Base-by-base conservation (phyloP, 2,329 filamentous ascomycete species). In the Fusarium drepaniforme region DNA sequence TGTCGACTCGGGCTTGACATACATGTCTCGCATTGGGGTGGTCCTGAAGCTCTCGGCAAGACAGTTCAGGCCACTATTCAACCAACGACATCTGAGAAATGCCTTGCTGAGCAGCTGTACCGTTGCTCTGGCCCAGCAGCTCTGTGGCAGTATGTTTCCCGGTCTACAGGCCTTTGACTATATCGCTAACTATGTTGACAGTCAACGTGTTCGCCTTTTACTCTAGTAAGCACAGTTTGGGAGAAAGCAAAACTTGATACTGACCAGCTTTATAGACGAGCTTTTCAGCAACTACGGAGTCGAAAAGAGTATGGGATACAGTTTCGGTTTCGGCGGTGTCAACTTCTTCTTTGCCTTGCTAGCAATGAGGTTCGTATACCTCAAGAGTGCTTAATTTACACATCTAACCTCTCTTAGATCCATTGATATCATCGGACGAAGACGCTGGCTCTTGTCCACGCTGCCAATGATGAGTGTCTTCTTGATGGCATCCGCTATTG, bases 401-500 rank as follows among this genome's bases (percentile, higher is more conserved):
- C 5, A 8, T 8, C 64, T 74, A 25, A 74, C 37, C 16, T 4
- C 25, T 1, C 6, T 21, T 53, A 80, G 78, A 38, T 81, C 78
- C 30, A 82, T 82, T 11, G 81, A 82, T 25, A 80, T 78, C 2
- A 75, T 86, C 9, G 86, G 86, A 8, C 79, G 86, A 49, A 78
- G 86, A 6, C 83, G 82, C 23, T 86, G 85, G 84, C 81, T 87
- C 0, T 74, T 85, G 1, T 75, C 82, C 3, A 87, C 86, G 0
- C 70, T 87, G 0, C 86, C 86, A 0, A 51, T 85, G 0, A 87
- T 87, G 86, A 81, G 65, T 16, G 35, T 59, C 1, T 76, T 74
- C 21, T 67, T 76, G 2, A 51, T 74, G 65, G 71, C 65, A 11
- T 70, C 73, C 2, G 63, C 73, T 1, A 59, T 75, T 18, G 12